Base-by-base conservation (phyloP, 208 protist genomes). In the Trypanosoma lewisi region DNA sequence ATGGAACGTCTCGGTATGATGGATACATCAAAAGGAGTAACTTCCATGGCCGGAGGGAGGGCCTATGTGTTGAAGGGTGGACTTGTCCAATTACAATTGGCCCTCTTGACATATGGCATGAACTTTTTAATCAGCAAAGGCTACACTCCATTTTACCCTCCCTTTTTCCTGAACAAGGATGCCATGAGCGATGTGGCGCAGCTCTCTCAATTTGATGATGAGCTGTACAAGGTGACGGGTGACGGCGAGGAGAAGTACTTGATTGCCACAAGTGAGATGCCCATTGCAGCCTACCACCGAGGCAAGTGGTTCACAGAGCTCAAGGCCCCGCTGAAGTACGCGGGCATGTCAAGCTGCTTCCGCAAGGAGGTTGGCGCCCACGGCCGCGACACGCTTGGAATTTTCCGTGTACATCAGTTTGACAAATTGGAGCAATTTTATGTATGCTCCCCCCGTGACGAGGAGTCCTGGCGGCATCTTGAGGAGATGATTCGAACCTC, bases 241-340 rank as follows among this genome's bases (percentile, higher is more conserved):
- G 94, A 98, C 25, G 95, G 95, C 14, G 97, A 99, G 31, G 98
- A 99, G 45, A 99, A 99, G 88, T 99, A 99, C 81, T 89, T 99
- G 14, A 99, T 99, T 85, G 99, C 99, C 36, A 99, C 99, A 36
- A 98, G 97, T 57, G 99, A 99, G 83, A 99, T 99, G 77, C 96
- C 99, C 47, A 97, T 99, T 60, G 97, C 89, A 63, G 98, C 96
- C 11, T 99, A 95, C 71, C 98, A 99, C 87, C 75, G 75, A 3
- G 87, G 94, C 50, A 91, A 97, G 67, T 98, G 92, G 89, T 91
- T 99, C 49, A 80, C 91, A 12, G 84, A 92, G 37, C 93, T 97
- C 48, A 83, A 84, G 73, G 77, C 91, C 42, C 97, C 97, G 21
- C 73, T 98, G 21, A 91, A 85, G 37, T 99, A 99, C 83, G 93